Evolutionary conservation across 108 stramenopile species (phyloP).

Genomic region (Cyclostephanos tholiformis): DNA sequence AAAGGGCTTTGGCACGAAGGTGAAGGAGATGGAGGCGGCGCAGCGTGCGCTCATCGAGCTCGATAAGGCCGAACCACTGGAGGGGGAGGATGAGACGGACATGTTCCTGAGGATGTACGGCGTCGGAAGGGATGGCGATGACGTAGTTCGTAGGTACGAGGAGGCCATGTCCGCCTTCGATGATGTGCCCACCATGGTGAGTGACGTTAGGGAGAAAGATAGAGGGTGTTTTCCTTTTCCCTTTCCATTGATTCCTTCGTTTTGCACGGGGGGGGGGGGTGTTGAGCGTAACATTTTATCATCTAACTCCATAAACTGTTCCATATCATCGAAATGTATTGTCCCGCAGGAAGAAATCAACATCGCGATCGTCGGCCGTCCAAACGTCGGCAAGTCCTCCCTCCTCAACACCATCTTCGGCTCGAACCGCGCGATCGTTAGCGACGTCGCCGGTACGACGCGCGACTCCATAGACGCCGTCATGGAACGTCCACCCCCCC

Average conservation of each 20-base stretch:
- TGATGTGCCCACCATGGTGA: constrained; percentile 42
- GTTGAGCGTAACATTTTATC: background rate
- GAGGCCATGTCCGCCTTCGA: constrained; percentile 80
- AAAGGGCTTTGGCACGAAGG: constrained; percentile 80
- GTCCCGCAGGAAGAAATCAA: constrained; percentile 79
- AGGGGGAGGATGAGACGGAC: constrained; percentile 80
- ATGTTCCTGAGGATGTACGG: constrained; percentile 73
- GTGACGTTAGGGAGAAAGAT: background rate
- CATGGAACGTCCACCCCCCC: constrained; percentile 81
- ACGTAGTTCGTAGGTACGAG: constrained; percentile 75
- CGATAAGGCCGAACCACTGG: constrained; percentile 61
- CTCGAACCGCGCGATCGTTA: constrained; percentile 90
- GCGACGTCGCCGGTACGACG: constrained; percentile 96
- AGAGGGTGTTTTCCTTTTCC: background rate
- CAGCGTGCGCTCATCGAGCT: constrained; percentile 53
- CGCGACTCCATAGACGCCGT: constrained; percentile 97
- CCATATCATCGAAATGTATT: too few relatives aligned
- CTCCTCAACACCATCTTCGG: constrained; percentile 95
- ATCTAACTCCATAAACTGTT: background rate
- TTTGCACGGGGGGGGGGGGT: background rate
- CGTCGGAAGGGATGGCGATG: constrained; percentile 61
- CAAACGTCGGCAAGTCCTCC: constrained; percentile 96
- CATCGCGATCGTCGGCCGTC: constrained; percentile 95
- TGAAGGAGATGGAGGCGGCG: constrained; percentile 69
- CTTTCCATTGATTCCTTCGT: background rate